Base-by-base conservation (phyloP, 1,284 basidiomycete genomes). In the Melampsora americana region DNA sequence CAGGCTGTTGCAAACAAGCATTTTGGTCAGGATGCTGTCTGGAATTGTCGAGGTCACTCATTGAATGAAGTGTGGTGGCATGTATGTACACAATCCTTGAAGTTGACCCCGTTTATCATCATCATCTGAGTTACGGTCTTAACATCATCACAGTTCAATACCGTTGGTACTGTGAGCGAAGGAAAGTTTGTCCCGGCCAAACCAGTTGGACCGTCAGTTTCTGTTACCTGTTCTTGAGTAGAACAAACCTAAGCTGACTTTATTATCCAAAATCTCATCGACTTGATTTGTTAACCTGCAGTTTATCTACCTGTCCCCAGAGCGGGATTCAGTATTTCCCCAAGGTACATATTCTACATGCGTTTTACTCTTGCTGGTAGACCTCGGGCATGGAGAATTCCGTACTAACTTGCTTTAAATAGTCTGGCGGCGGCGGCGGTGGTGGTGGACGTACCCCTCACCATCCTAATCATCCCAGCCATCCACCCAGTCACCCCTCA, bases 1-100 rank as follows among this genome's bases (percentile, higher is more conserved):
- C 86, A 86, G 23, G 81, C 46, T n/a, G 74, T 69, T 18, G 26
- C 67, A 6, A 69, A 64, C 39, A 46, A 64, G 32, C 28, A 77
- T 65, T 60, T 59, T 14, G 74, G 74, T 20, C 59, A 69, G n/a
- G 60, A 69, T 28, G 74, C 67, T 2, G 60, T 69, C 9, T 69
- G 66, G 66, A 69, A 69, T 48, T 77, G 74, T 69, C 59, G 67
- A 18, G 66, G 66, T n/a, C 60, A 69, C 39, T 20, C 39, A 32
- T 66, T 77, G 23, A 77, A 77, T 59, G 74, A 77, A 69, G 66
- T 77, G 6, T 77, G 74, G 74, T 77, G 67, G 60, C 74, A 77
- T 60, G 66, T 77, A 16, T 60, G 67, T 66, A 32, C 46, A 11
- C 20, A n/a, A 12, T 60, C 18, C 39, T 59, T 23, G n/a, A 23